These are phyloP conservation scores for Mycena citricolor DNA, from an alignment of 1,284 basidiomycete species.

Conservation along the genomic window DNA sequence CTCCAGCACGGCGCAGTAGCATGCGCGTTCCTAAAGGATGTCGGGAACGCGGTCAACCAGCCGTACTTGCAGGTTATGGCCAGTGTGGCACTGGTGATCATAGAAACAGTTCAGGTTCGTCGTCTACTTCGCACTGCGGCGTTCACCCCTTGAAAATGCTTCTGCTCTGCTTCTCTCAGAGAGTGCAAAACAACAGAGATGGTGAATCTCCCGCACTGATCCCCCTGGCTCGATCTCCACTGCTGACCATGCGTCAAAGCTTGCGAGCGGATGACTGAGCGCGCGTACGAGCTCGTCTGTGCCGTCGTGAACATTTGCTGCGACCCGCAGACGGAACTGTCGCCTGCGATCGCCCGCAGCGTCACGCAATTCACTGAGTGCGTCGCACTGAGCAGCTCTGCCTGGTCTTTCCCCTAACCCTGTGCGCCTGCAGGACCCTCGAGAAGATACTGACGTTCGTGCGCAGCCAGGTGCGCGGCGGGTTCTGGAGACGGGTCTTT, in stretches of 20 bases:
- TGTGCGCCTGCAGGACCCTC: slow-evolving; percentile 4
- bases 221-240: too few species aligned
- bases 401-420: background rate
- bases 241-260: background rate
- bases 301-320: background rate
- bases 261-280: background rate
- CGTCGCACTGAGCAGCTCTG: too few species aligned
- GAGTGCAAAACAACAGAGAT: too few species aligned
- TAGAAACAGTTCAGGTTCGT: slow-evolving; percentile 1
- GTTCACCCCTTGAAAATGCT: too few species aligned
- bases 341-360: background rate
- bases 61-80: slow-evolving; percentile 1
- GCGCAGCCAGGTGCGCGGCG: background rate
- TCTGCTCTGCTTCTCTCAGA: too few species aligned
- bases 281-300: slow-evolving; percentile 2
- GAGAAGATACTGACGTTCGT: slow-evolving; percentile 10
- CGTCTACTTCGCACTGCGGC: too few species aligned
- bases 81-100: background rate
- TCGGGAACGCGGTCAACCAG: background rate
- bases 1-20: too few species aligned
- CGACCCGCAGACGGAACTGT: background rate
- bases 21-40: background rate
- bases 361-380: slow-evolving; percentile 3
- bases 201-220: too few species aligned
- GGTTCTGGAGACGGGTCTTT: slow-evolving; percentile 5